phyloP scores from a whole-genome alignment of 139 green algal species.

The Dunaliella primolecta region DNA sequence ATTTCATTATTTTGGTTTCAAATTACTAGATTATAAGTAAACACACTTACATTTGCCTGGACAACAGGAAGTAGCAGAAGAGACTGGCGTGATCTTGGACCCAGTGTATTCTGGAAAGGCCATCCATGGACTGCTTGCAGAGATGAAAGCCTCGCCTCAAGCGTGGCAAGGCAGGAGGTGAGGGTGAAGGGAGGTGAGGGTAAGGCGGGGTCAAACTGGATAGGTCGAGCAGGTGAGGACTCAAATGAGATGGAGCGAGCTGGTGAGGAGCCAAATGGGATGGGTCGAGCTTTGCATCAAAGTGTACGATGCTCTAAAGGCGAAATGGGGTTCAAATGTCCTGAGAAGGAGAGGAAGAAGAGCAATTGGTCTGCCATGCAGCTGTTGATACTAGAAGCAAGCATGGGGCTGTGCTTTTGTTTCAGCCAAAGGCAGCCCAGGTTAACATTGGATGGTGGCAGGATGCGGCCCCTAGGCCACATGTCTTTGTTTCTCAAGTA shows the following conservation, averaged over 20 bases:
- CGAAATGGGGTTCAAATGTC: background rate
- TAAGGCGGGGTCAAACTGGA: background rate
- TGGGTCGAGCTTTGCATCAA: background rate
- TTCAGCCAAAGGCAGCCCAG: too few species aligned
- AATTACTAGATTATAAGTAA: too few species aligned
- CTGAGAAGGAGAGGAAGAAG: too few species aligned
- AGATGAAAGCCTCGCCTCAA: conserved; percentile 63
- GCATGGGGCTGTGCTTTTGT: too few species aligned
- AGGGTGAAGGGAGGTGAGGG: background rate
- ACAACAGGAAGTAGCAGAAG: conserved; percentile 48
- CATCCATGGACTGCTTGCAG: conserved; percentile 59
- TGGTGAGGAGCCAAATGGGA: background rate
- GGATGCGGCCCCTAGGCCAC: too few species aligned
- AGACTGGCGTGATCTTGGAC: conserved; percentile 83
- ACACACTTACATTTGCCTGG: background rate
- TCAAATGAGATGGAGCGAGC: background rate
- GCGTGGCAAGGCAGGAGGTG: conserved; percentile 64
- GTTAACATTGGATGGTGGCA: too few species aligned
- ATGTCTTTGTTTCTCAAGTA: too few species aligned
- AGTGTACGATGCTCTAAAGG: background rate
- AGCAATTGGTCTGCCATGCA: too few species aligned
- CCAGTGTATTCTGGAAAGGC: conserved; percentile 94
- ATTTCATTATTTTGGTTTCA: background rate
- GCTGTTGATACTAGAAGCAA: too few species aligned
- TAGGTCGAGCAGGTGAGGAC: background rate